A percentile compares a stretch with the other conserved stretches of the same genome.
phyloP scores from a whole-genome alignment of 306 rosid genomes.

The Quercus robur region DNA sequence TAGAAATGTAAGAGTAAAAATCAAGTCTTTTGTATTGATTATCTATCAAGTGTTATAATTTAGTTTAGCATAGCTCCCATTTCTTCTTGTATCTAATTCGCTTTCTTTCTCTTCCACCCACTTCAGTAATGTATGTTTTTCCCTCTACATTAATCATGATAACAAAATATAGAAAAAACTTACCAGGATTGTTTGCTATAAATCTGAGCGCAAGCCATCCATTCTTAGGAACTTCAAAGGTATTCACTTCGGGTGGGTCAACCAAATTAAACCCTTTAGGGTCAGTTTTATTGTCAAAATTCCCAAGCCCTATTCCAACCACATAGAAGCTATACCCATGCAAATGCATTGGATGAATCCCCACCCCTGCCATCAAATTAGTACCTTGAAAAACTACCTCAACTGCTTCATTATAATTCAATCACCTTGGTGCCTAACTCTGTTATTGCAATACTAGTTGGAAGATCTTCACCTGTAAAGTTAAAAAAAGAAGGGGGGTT shows the following conservation, averaged over 20 bases:
- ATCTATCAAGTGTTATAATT: no score
- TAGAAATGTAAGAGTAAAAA: no score
- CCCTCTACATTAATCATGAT: no score
- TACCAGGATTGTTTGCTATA: constrained; percentile 34
- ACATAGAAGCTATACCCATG: constrained; percentile 44
- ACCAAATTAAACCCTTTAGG: constrained; percentile 25
- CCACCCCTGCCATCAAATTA: constrained; percentile 7
- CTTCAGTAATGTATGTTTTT: no score
- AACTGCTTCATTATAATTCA: constrained; percentile 29
- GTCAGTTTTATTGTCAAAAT: constrained; percentile 1
- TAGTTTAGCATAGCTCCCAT: no score
- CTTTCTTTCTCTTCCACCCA: no score
- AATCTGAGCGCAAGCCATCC: constrained; percentile 45
- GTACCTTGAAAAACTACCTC: constrained; percentile 52
- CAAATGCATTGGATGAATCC: constrained; percentile 49
- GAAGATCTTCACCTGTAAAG: constrained; percentile 32
- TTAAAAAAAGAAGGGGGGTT: constrained; percentile 26
- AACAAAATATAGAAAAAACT: neutral
- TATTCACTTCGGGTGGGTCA: constrained; percentile 31
- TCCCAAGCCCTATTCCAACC: constrained; percentile 34
- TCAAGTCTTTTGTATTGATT: no score
- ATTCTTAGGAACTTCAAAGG: constrained; percentile 23
- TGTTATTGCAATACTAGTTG: constrained; percentile 2
- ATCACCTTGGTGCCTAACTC: constrained; percentile 23
- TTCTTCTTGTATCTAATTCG: no score